Conservation (phyloP, 495 filamentous ascomycete species). For the Rhypophila decipiens region DNA sequence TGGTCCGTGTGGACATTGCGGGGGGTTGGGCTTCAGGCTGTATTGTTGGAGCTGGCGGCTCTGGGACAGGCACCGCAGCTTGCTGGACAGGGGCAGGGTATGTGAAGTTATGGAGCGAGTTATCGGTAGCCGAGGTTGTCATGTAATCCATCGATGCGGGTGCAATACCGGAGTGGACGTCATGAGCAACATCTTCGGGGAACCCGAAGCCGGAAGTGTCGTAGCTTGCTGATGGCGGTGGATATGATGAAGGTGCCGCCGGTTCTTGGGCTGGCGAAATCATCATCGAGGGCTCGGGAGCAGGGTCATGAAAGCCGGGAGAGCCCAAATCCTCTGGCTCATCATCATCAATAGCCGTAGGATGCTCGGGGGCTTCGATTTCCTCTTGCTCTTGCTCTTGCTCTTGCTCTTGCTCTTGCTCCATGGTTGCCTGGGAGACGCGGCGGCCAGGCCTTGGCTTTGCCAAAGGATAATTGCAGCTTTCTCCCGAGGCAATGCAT, state of each 20-base stretch:
- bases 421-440: conserved; percentile 5
- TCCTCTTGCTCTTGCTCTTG: background rate
- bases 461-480: conserved; percentile 30
- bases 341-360: conserved; percentile 7
- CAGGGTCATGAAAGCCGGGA: conserved; percentile 18
- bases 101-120: conserved; percentile 6
- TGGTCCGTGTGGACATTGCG: background rate
- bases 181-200: conserved; percentile 5
- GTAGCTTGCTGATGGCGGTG: conserved; percentile 10
- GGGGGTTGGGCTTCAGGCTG: conserved; percentile 1
- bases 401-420: conserved; percentile 4
- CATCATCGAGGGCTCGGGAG: background rate
- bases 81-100: conserved; percentile 5
- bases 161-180: conserved; percentile 1
- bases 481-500: conserved; percentile 20
- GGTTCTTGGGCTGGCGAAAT: conserved; percentile 10
- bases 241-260: conserved; percentile 9
- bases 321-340: conserved; percentile 24
- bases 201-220: conserved; percentile 15
- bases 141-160: conserved; percentile 7
- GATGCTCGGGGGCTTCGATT: background rate
- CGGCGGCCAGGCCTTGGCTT: conserved; percentile 14
- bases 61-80: conserved; percentile 1
- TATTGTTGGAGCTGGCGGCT: conserved; percentile 1
- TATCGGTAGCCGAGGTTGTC: conserved; percentile 3